Conservation (phyloP, 1,284 basidiomycete species). For the Pisolithus thermaeus region DNA sequence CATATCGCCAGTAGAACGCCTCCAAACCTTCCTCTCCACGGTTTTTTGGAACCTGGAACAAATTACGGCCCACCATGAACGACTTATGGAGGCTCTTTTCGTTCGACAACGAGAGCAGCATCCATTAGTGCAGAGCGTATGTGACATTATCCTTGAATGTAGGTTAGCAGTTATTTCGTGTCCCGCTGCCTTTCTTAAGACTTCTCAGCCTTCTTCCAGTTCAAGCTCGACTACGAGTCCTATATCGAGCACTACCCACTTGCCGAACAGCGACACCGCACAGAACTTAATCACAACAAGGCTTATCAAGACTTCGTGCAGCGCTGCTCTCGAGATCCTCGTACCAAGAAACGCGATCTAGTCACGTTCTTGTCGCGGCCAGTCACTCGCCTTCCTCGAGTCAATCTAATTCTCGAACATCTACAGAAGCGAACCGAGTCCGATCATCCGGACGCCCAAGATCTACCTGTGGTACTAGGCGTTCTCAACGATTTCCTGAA, state of each 20-base stretch:
- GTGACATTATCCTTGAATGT: constrained; percentile 76
- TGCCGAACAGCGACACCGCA: constrained; percentile 70
- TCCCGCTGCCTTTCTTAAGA: constrained; percentile 11
- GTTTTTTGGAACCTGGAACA: constrained; percentile 72
- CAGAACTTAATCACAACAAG: constrained; percentile 61
- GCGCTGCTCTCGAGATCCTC: constrained; percentile 55
- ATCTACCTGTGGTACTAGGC: constrained; percentile 56
- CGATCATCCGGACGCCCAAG: constrained; percentile 64
- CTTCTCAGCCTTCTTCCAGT: constrained; percentile 35
- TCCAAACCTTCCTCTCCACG: constrained; percentile 57
- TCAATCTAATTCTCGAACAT: constrained; percentile 68
- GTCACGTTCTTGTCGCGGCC: constrained; percentile 78
- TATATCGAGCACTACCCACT: constrained; percentile 84
- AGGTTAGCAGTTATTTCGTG: constrained; percentile 15
- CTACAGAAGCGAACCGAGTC: constrained; percentile 58
- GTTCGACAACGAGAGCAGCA: constrained; percentile 73
- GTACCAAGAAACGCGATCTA: constrained; percentile 71
- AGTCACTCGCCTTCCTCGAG: constrained; percentile 73
- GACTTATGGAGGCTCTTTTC: constrained; percentile 62
- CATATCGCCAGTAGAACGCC: constrained; percentile 40
- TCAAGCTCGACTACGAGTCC: constrained; percentile 60
- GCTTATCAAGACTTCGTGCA: constrained; percentile 63
- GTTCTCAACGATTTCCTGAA: constrained; percentile 65
- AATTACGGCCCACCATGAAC: constrained; percentile 59
- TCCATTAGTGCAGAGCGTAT: constrained; percentile 69